phyloP scores from a whole-genome alignment of 495 filamentous ascomycete species.

The Neurospora sublineolata region DNA sequence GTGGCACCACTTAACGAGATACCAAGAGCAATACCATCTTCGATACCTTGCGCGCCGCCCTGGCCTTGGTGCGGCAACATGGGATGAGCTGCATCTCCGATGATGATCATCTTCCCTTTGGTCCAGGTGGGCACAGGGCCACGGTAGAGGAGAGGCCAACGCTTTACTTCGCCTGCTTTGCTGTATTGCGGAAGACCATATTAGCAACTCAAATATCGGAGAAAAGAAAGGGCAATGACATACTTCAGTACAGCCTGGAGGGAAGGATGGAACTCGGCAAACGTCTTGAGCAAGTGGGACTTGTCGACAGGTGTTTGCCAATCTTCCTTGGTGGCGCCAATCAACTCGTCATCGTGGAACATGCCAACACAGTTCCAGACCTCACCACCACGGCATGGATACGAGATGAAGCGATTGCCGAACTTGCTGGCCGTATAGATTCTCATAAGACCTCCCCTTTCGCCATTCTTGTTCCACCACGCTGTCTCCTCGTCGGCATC shows the following conservation, averaged over 20 bases:
- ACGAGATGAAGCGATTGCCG: slow-evolving; percentile 27
- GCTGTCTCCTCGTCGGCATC: slow-evolving; percentile 23
- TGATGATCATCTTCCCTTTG: slow-evolving; percentile 28
- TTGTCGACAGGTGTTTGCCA: slow-evolving; percentile 23
- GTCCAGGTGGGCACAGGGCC: slow-evolving; percentile 24
- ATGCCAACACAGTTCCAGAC: slow-evolving; percentile 36
- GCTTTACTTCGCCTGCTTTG: slow-evolving; percentile 31
- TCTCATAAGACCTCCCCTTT: slow-evolving; percentile 18
- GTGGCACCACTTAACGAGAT: slow-evolving; percentile 18
- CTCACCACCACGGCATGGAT: slow-evolving; percentile 35
- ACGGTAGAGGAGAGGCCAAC: slow-evolving; percentile 34
- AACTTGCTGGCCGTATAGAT: slow-evolving; percentile 19
- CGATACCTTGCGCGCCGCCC: slow-evolving; percentile 35
- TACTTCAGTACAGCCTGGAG: slow-evolving; percentile 17
- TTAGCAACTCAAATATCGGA: neutral
- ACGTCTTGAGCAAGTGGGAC: slow-evolving; percentile 12
- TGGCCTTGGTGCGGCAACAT: slow-evolving; percentile 42
- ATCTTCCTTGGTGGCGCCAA: slow-evolving; percentile 14
- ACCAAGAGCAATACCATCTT: slow-evolving; percentile 34
- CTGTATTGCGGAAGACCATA: neutral
- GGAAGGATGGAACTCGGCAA: slow-evolving; percentile 14
- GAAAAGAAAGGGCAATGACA: neutral
- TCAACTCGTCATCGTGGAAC: slow-evolving; percentile 19
- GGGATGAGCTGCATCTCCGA: slow-evolving; percentile 42
- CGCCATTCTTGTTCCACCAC: slow-evolving; percentile 21